A percentile compares a stretch with the other conserved stretches of the same genome.
Conservation (phyloP, 2,329 filamentous ascomycete genomes). For the Geosmithia putterillii region DNA sequence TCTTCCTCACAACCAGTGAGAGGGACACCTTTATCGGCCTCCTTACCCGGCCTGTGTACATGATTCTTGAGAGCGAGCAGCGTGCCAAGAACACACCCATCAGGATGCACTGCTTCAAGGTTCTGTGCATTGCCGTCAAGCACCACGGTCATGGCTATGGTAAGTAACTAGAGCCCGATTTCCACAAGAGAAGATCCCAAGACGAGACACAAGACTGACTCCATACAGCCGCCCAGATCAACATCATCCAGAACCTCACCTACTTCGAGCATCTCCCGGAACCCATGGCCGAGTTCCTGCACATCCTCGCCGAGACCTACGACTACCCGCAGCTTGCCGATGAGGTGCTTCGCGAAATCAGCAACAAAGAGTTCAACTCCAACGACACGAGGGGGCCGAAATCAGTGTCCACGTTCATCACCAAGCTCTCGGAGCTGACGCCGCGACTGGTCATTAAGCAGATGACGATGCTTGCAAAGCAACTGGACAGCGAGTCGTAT, state of each 20-base stretch:
- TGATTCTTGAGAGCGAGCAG: conserved; percentile 88
- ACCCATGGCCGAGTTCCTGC: conserved; percentile 95
- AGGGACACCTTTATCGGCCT: conserved; percentile 88
- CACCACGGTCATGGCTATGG: conserved; percentile 95
- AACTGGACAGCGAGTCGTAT: conserved; percentile 95
- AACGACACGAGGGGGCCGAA: conserved; percentile 94
- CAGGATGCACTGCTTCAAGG: conserved; percentile 94
- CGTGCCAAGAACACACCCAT: conserved; percentile 80
- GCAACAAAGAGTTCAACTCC: conserved; percentile 95
- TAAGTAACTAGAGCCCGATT: conserved; percentile 23
- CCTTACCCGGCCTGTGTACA: conserved; percentile 84
- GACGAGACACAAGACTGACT: conserved; percentile 15
- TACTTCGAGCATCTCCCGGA: conserved; percentile 99
- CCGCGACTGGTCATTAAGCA: conserved; percentile 93
- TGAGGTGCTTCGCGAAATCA: conserved; percentile 85
- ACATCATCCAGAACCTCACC: conserved; percentile 91
- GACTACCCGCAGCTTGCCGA: conserved; percentile 93
- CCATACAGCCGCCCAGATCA: conserved; percentile 74
- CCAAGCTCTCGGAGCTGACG: conserved; percentile 83
- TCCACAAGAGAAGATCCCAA: conserved; percentile 3
- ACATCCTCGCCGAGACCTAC: conserved; percentile 93
- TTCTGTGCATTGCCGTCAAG: conserved; percentile 91
- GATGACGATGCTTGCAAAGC: conserved; percentile 88
- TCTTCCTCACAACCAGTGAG: conserved; percentile 94
- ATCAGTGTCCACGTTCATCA: conserved; percentile 86